Evolutionary conservation across 2,329 filamentous ascomycete genomes (phyloP).

Genomic region (Fusarium duplospermum): DNA sequence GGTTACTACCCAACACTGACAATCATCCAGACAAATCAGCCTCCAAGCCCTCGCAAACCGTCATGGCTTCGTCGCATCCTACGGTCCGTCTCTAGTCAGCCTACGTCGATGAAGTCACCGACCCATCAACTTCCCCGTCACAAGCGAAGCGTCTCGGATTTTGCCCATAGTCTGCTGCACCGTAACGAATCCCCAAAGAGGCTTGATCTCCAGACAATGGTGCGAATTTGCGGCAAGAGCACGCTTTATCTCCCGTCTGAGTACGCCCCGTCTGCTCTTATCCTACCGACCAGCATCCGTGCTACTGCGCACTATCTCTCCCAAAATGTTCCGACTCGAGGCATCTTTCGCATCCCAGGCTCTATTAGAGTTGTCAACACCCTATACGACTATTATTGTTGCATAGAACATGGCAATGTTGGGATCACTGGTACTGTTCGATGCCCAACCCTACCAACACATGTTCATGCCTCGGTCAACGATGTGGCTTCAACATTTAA

Average conservation of each 20-base stretch:
- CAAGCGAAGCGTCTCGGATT: constrained; percentile 67
- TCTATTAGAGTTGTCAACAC: constrained; percentile 66
- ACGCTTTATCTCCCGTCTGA: constrained; percentile 69
- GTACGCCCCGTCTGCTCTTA: constrained; percentile 66
- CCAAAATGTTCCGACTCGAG: constrained; percentile 65
- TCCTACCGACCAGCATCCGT: constrained; percentile 73
- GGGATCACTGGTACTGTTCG: constrained; percentile 68
- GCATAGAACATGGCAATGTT: constrained; percentile 58
- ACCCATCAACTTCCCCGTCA: constrained; percentile 46
- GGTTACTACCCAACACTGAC: constrained; percentile 11
- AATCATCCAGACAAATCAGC: constrained; percentile 30
- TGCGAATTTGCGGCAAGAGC: constrained; percentile 72
- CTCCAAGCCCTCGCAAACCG: constrained; percentile 45
- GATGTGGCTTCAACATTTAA: constrained; percentile 78
- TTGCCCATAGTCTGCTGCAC: constrained; percentile 59
- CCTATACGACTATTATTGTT: constrained; percentile 73
- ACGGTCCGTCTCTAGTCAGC: constrained; percentile 40
- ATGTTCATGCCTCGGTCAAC: constrained; percentile 70
- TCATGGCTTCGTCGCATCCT: constrained; percentile 55
- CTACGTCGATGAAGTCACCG: constrained; percentile 9
- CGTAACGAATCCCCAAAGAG: constrained; percentile 60
- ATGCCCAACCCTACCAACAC: constrained; percentile 68
- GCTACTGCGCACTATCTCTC: constrained; percentile 74
- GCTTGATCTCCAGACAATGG: constrained; percentile 67
- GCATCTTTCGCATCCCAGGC: constrained; percentile 73